These are phyloP conservation scores for Hawksworthiomyces lignivorus DNA, from an alignment of 2,329 filamentous ascomycete species.

Conservation along the genomic window DNA sequence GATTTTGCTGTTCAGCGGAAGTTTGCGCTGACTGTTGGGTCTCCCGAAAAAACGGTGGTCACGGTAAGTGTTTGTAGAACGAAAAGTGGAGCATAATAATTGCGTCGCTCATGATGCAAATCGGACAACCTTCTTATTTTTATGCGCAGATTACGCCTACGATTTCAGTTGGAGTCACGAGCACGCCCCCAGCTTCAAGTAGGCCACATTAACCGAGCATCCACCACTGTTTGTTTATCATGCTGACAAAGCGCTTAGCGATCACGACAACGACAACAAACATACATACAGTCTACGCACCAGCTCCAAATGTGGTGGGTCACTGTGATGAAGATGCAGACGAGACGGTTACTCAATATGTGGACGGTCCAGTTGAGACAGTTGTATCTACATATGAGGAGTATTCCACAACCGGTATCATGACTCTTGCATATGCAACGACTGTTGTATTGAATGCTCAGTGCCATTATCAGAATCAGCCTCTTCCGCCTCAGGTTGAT, in stretches of 20 bases:
- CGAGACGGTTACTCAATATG: slow-evolving; percentile 13
- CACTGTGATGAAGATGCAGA: slow-evolving; percentile 9
- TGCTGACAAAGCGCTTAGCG: not conserved
- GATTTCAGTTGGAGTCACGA: slow-evolving; percentile 16
- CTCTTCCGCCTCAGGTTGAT: slow-evolving; percentile 5
- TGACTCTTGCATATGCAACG: slow-evolving; percentile 14
- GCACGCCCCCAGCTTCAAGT: slow-evolving; percentile 9
- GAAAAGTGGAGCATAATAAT: not conserved
- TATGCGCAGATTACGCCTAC: slow-evolving; percentile 12
- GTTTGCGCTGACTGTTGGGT: slow-evolving; percentile 14
- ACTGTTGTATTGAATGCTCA: slow-evolving; percentile 13
- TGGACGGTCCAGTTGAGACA: slow-evolving; percentile 10
- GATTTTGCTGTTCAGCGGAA: slow-evolving; percentile 16
- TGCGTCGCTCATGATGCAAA: too few relatives aligned
- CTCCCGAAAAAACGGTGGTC: slow-evolving; percentile 13
- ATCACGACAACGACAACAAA: not conserved
- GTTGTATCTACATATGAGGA: slow-evolving; percentile 9
- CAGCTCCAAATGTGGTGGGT: slow-evolving; percentile 8
- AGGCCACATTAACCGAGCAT: too few relatives aligned
- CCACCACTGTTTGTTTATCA: too few relatives aligned
- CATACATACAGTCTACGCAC: slow-evolving; percentile 10
- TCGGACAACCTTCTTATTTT: too few relatives aligned
- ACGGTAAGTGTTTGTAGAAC: slow-evolving; percentile 6
- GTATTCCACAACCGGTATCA: slow-evolving; percentile 9
- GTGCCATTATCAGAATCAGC: slow-evolving; percentile 13